Conservation (phyloP, 257 asterid genomes). For the Sherardia arvensis region DNA sequence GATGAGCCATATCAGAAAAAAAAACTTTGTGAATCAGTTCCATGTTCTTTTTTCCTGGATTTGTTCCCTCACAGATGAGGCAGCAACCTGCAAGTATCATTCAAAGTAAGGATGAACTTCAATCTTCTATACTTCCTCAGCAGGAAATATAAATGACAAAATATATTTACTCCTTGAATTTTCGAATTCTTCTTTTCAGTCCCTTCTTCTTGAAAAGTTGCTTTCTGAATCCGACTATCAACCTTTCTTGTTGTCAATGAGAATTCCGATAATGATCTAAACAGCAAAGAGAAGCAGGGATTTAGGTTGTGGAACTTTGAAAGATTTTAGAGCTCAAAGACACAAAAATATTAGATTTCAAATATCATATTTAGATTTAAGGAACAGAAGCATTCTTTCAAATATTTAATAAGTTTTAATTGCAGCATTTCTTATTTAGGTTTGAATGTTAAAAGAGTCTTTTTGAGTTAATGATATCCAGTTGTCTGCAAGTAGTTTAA, state of each 20-base stretch:
- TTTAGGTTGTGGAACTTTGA: conserved; percentile 1
- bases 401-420: not conserved
- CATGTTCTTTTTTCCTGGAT: not conserved
- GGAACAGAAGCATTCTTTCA: not conserved
- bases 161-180: conserved; percentile 4
- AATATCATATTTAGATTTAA: too few relatives aligned
- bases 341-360: too few relatives aligned
- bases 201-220: not conserved
- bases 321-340: not conserved
- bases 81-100: conserved; percentile 11
- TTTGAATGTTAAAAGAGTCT: not conserved
- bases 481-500: not conserved
- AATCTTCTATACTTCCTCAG: not conserved
- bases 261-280: conserved; percentile 67
- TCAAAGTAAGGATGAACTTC: not conserved
- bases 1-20: conserved; percentile 4
- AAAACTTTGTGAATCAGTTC: not conserved
- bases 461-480: not conserved
- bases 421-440: not conserved
- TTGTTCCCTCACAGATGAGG: conserved; percentile 3
- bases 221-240: too few relatives aligned
- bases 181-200: conserved; percentile 1
- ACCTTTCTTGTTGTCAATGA: too few relatives aligned
- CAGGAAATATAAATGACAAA: not conserved
- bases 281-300: conserved; percentile 6